Evolutionary conservation across 1,284 basidiomycete species (phyloP), one percentile per base, ranked within the genome.

Genomic region (Boletellus dicymbophilus): DNA sequence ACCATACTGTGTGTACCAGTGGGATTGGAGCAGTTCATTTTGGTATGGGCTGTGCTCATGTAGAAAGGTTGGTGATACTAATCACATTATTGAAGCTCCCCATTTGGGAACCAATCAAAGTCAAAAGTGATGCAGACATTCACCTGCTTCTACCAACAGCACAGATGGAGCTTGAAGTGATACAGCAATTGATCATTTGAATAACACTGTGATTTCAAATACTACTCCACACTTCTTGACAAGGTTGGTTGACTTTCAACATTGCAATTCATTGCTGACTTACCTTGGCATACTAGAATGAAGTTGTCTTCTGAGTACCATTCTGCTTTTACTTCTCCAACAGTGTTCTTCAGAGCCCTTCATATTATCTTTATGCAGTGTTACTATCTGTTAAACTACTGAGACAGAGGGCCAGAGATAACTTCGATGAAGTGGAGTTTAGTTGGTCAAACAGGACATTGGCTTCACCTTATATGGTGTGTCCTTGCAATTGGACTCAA

Each of bases 131-230:
- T 42, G 69, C 71, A 22, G 76, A 80, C 48, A 70, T 57, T 56
- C 82, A 79, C 8, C 68, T 90, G 20, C 73, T 84, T 51, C 83
- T 86, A 8, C 82, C 88, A 4, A 80, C 84, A 3, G 76, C 80
- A 3, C 84, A 88, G 48, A 73, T 84, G 37, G 94, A 98, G 61
- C 77, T 85, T n/a, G 91, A 96, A 58, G 88, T 95, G 28, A 80
- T 96, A 86, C 87, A 6, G 88, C 93, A 10, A 91, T 99, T 43
- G 89, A 95, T 59, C 98, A 98, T 65, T 76, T 99, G 34, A 89
- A 93, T 40, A 99, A 99, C 62, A 93, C 95, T 21, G 95, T 99
- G 46, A 88, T 99, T 48, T 95, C 95, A 4, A 95, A 95, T 57
- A 83, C 90, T 21, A 93, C 95, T 4, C 96, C 95, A 26, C 82